A percentile compares a stretch with the other conserved stretches of the same genome.
phyloP scores from a whole-genome alignment of 2,329 filamentous ascomycete species.

The Talaromyces pinophilus region DNA sequence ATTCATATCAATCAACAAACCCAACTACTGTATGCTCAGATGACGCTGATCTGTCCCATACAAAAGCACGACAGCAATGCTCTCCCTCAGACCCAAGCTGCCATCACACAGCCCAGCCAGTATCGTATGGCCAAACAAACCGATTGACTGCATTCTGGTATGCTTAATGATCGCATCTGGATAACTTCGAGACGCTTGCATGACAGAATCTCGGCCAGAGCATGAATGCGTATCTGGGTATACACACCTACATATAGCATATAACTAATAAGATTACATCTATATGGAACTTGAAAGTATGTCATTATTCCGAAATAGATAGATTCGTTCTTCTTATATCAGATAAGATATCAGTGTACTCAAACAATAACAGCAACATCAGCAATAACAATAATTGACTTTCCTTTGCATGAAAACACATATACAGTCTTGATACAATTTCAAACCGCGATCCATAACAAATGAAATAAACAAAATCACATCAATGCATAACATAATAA shows the following conservation, averaged over 20 bases:
- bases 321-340: slow-evolving; percentile 8
- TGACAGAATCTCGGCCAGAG: neutral
- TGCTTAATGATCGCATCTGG: neutral
- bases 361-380: neutral
- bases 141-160: neutral
- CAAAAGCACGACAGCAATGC: neutral
- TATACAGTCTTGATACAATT: neutral
- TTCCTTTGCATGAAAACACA: neutral
- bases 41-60: neutral
- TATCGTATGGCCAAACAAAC: neutral
- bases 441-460: neutral
- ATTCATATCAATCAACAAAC: neutral
- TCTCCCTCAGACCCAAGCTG: neutral
- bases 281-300: neutral
- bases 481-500: neutral
- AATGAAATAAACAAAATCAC: neutral
- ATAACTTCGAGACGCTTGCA: neutral
- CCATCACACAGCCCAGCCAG: neutral
- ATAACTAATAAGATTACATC: neutral
- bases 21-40: neutral
- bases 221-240: neutral
- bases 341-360: neutral
- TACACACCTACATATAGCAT: neutral
- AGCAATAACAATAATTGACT: neutral
- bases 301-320: neutral